phyloP scores from a whole-genome alignment of 805 yeast genomes.

The Starmerella potacharoeniae region DNA sequence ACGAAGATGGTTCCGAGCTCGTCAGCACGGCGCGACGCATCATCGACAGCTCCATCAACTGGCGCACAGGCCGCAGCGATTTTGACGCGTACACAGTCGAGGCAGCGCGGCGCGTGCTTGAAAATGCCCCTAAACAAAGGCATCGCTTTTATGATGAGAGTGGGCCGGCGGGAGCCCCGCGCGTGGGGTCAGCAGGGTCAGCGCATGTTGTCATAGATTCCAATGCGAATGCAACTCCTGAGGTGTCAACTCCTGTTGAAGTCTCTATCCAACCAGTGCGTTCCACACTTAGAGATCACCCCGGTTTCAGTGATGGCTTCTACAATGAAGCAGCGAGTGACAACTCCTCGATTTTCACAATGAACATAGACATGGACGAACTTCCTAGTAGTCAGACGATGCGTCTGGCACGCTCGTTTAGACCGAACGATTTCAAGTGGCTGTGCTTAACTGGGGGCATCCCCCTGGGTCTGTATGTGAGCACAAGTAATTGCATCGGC shows the following conservation, averaged over 20 bases:
- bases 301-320: constrained; percentile 6
- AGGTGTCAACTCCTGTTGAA: neutral
- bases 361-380: constrained; percentile 22
- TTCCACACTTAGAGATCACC: neutral
- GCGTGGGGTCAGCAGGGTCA: neutral
- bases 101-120: constrained; percentile 24
- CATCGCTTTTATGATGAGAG: constrained; percentile 5
- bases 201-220: neutral
- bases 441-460: constrained; percentile 15
- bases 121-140: constrained; percentile 10
- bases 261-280: neutral
- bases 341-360: constrained; percentile 21
- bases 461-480: constrained; percentile 10
- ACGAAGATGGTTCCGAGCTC: constrained; percentile 23
- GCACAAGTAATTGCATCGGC: constrained; percentile 7
- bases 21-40: constrained; percentile 22
- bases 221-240: neutral
- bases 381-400: neutral
- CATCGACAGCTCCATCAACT: constrained; percentile 7
- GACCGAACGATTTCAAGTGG: constrained; percentile 12
- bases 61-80: constrained; percentile 18
- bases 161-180: neutral
- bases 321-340: constrained; percentile 10
- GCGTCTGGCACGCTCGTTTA: constrained; percentile 8
- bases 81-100: constrained; percentile 25